These are phyloP conservation scores for Lichtheimia corymbifera DNA, from an alignment of 371 early-diverging fungal genomes.

Conservation along the genomic window DNA sequence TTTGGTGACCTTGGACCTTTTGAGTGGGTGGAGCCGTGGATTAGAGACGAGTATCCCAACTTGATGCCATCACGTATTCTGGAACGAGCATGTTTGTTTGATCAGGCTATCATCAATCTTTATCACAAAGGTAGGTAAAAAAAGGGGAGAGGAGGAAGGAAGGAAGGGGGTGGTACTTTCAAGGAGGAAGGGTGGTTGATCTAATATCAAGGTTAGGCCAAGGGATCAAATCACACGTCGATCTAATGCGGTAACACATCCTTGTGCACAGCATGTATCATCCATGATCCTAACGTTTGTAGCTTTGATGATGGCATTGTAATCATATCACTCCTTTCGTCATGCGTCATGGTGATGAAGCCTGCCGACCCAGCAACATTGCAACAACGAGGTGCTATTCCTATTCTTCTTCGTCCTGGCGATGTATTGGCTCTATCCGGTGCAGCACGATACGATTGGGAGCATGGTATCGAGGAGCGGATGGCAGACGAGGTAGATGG, in stretches of 20 bases:
- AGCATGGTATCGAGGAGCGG: slow-evolving; percentile 42
- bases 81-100: slow-evolving; percentile 36
- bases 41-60: slow-evolving; percentile 11
- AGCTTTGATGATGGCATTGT: slow-evolving; percentile 53
- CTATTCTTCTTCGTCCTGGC: slow-evolving; percentile 37
- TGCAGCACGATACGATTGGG: slow-evolving; percentile 44
- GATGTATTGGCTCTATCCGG: slow-evolving; percentile 38
- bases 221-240: slow-evolving; percentile 47
- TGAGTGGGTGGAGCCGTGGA: slow-evolving; percentile 18
- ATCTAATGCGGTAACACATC: slow-evolving; percentile 33
- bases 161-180: background rate
- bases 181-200: background rate
- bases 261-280: too few relatives aligned
- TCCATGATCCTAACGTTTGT: background rate
- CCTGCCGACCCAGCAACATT: slow-evolving; percentile 15
- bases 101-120: slow-evolving; percentile 48
- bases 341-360: slow-evolving; percentile 48
- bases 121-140: slow-evolving; percentile 37
- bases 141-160: too few relatives aligned
- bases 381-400: background rate
- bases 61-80: slow-evolving; percentile 26
- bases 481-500: slow-evolving; percentile 26
- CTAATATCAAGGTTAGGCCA: slow-evolving; percentile 23
- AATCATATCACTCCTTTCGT: slow-evolving; percentile 41
- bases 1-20: slow-evolving; percentile 37